phyloP scores from a whole-genome alignment of 2,329 filamentous ascomycete species.

The Lecanosticta acicola region DNA sequence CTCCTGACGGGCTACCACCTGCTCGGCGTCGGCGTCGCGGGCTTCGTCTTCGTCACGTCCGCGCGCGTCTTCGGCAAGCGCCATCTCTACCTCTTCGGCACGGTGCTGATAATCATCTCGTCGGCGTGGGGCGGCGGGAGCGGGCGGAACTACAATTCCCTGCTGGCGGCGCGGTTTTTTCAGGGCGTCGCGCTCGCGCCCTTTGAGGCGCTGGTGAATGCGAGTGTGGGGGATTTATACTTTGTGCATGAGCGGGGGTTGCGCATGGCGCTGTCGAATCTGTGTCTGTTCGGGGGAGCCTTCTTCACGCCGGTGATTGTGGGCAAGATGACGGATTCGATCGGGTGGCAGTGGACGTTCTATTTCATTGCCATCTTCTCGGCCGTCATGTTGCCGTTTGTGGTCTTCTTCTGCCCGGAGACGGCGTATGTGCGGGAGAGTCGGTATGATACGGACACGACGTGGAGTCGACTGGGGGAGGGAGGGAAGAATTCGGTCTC shows the following conservation, averaged over 20 bases:
- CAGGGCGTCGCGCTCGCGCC: slow-evolving; percentile 84
- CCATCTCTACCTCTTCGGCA: slow-evolving; percentile 76
- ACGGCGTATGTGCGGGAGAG: slow-evolving; percentile 67
- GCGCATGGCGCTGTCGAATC: slow-evolving; percentile 76
- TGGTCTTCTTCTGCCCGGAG: slow-evolving; percentile 79
- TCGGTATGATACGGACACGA: slow-evolving; percentile 64
- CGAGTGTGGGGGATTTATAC: slow-evolving; percentile 82
- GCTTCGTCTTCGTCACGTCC: slow-evolving; percentile 79
- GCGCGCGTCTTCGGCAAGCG: slow-evolving; percentile 89
- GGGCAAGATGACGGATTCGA: slow-evolving; percentile 69
- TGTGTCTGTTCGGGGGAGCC: slow-evolving; percentile 64
- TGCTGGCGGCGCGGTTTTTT: slow-evolving; percentile 73
- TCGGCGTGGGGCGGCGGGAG: slow-evolving; percentile 73
- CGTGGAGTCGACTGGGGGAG: slow-evolving; percentile 14
- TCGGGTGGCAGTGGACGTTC: slow-evolving; percentile 86
- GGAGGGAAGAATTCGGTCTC: background rate
- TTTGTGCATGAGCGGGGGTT: slow-evolving; percentile 77
- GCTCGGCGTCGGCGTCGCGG: slow-evolving; percentile 72
- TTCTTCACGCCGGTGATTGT: slow-evolving; percentile 84
- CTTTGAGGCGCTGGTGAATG: slow-evolving; percentile 85
- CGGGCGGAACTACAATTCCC: slow-evolving; percentile 60
- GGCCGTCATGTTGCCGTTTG: slow-evolving; percentile 60
- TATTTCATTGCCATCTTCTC: slow-evolving; percentile 83
- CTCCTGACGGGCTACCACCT: slow-evolving; percentile 83
- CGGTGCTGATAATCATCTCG: slow-evolving; percentile 64